Percentiles rank a stretch among this genome's conserved stretches.
Evolutionary conservation across 108 stramenopile species (phyloP).

Genomic region (Nitzschia sp.): DNA sequence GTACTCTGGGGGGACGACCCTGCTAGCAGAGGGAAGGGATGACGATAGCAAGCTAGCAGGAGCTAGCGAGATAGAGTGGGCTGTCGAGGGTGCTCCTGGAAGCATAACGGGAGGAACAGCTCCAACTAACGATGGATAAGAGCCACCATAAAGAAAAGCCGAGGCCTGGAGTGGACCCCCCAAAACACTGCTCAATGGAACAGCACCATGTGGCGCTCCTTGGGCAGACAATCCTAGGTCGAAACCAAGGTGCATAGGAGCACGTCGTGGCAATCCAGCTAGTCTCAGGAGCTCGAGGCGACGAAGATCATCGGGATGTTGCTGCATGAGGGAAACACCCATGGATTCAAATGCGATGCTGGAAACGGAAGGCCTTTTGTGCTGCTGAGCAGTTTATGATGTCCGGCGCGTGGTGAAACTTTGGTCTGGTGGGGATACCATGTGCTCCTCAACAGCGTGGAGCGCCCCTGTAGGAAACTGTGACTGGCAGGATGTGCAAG

Average conservation of each 20-base stretch:
- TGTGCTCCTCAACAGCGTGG: too few species aligned
- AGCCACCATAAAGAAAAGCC: background rate
- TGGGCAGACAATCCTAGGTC: background rate
- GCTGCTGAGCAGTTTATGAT: too few species aligned
- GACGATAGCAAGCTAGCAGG: background rate
- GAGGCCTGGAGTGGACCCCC: background rate
- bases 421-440: too few species aligned
- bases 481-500: too few species aligned
- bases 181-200: background rate
- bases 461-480: too few species aligned
- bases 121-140: background rate
- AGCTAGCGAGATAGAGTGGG: background rate
- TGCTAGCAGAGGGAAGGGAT: background rate
- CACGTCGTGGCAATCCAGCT: background rate
- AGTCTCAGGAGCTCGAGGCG: conserved; percentile 11
- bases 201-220: background rate
- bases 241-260: conserved; percentile 1
- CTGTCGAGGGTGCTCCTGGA: background rate
- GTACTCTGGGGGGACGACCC: background rate
- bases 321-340: conserved; percentile 5
- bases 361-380: too few species aligned
- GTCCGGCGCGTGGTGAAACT: too few species aligned
- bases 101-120: background rate
- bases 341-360: background rate
- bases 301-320: conserved; percentile 9